Base-by-base conservation (phyloP, 2,329 filamentous ascomycete species). In the Xylaria sp. region DNA sequence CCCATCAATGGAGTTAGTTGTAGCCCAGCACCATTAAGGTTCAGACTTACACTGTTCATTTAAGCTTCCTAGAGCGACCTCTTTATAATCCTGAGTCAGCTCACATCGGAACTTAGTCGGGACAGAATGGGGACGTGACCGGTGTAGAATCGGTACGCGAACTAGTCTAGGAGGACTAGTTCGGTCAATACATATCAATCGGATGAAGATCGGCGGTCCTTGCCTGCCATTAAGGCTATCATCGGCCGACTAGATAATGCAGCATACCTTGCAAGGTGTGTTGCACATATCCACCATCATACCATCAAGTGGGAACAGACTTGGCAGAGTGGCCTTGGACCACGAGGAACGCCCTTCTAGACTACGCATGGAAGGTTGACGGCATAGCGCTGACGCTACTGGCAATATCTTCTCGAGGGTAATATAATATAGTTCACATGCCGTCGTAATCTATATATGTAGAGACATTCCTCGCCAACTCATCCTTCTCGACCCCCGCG, bases 161-260 rank as follows among this genome's bases (percentile, higher is more conserved):
- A 17, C 49, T 5, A 20, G 9, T 33, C 49, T 33, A 11, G 29
- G 31, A 36, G 17, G 49, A n/a, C 49, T 50, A 13, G 29, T n/a
- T n/a, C n/a, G n/a, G n/a, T 53, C 29, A n/a, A 38, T 22, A 27
- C 39, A 55, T 65, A 36, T 45, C 56, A 49, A 22, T 53, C 9
- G 51, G 47, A 58, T 22, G 29, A 20, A 45, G 63, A 66, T 59
- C 62, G 63, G 62, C 58, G 39, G 57, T 33, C 3, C 33, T 31
- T 17, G 15, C 42, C 15, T 36, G 39, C 53, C 45, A 38, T 53
- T 33, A 51, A 53, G 66, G 54, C 36, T 66, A 61, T 42, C 51
- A 36, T 65, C 65, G 61, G 62, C 56, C 31, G 20, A 27, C 33
- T 54, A 39, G 11, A 25, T 54, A 55, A 25, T n/a, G 50, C 50